Evolutionary conservation across 495 filamentous ascomycete species (phyloP).

Genomic region (Darksidea phi): DNA sequence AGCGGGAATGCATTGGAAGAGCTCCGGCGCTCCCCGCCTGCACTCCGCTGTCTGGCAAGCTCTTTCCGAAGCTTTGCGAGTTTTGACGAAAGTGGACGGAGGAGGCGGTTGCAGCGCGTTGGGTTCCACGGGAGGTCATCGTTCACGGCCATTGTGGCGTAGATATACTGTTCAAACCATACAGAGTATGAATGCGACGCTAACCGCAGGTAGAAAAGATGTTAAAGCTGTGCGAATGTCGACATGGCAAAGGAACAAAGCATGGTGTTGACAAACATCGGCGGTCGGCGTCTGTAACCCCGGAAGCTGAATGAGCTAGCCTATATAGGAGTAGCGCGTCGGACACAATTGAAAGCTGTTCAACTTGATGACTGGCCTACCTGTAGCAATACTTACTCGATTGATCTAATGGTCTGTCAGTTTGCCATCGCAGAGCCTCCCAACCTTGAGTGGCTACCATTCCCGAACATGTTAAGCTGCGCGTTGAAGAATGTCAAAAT

Average conservation of each 20-base stretch:
- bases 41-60: constrained; percentile 3
- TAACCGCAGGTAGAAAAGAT: not conserved
- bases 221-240: not conserved
- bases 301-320: not conserved
- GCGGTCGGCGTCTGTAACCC: not conserved
- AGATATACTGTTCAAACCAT: constrained; percentile 18
- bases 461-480: too few species aligned
- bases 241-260: not conserved
- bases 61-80: constrained; percentile 31
- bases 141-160: constrained; percentile 19
- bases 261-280: constrained; percentile 3
- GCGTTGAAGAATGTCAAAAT: too few species aligned
- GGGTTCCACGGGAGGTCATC: constrained; percentile 34
- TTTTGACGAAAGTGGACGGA: constrained; percentile 31
- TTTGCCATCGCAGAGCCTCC: too few species aligned
- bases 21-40: constrained; percentile 5
- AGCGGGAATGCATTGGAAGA: not conserved
- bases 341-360: too few species aligned
- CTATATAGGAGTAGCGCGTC: too few species aligned
- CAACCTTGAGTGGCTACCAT: too few species aligned
- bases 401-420: too few species aligned
- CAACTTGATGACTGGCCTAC: too few species aligned
- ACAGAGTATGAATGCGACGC: not conserved
- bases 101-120: constrained; percentile 33
- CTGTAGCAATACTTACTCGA: too few species aligned